A percentile compares a stretch with the other conserved stretches of the same genome.
Conservation (phyloP, 306 rosid genomes). For the Castanopsis chinensis region DNA sequence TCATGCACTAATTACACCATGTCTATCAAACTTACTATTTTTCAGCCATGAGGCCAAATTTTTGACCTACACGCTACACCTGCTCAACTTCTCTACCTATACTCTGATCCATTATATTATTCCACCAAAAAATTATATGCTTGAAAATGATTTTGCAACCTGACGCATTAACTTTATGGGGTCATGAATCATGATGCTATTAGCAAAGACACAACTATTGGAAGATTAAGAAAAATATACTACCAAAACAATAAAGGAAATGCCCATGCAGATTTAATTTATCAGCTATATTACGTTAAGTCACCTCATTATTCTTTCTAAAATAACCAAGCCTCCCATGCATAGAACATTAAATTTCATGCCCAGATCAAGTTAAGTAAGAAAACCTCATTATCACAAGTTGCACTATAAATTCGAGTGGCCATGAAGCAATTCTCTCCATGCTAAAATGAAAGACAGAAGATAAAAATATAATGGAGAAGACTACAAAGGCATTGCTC, state of each 20-base stretch:
- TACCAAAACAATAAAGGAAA: not conserved
- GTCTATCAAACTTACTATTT: no score
- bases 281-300: no score
- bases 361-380: not conserved
- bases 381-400: not conserved
- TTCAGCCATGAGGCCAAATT: not conserved
- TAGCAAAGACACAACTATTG: not conserved
- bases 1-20: no score
- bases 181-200: not conserved
- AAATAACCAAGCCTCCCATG: not conserved
- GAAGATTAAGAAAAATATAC: not conserved
- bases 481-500: conserved; percentile 7
- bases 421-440: conserved; percentile 1
- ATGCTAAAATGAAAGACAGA: conserved; percentile 1
- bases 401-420: conserved; percentile 29
- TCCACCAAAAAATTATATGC: not conserved
- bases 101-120: not conserved
- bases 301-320: not conserved
- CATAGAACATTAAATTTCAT: conserved; percentile 5
- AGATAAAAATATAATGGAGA: conserved; percentile 26
- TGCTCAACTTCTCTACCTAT: not conserved
- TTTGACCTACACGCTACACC: no score
- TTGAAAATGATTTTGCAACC: not conserved
- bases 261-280: not conserved
- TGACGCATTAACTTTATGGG: conserved; percentile 10